These are phyloP conservation scores for Dalbergia cultrata DNA, from an alignment of 306 rosid species.

Conservation along the genomic window DNA sequence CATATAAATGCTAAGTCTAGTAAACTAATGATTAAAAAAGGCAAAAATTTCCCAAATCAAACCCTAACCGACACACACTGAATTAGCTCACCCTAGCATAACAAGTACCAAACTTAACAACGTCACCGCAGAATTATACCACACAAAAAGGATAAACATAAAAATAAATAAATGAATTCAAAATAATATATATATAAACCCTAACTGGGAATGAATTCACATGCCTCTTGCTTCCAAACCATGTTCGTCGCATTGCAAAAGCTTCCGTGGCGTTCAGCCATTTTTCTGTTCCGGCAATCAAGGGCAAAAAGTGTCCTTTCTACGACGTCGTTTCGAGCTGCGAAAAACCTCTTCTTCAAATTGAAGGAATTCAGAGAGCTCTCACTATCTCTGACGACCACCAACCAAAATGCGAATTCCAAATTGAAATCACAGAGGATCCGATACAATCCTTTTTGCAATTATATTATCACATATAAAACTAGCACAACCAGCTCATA, in stretches of 20 bases:
- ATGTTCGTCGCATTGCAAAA: constrained; percentile 51
- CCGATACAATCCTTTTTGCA: constrained; percentile 43
- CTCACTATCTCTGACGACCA: constrained; percentile 33
- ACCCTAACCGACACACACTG: constrained; percentile 48
- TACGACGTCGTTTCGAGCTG: constrained; percentile 32
- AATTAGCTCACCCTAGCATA: constrained; percentile 39
- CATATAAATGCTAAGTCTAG: not conserved
- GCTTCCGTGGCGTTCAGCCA: constrained; percentile 48
- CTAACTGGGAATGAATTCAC: constrained; percentile 53
- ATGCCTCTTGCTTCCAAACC: constrained; percentile 61
- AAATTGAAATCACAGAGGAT: constrained; percentile 49
- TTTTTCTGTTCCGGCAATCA: constrained; percentile 39
- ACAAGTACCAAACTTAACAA: constrained; percentile 19
- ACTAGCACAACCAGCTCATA: constrained; percentile 15
- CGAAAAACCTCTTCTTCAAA: constrained; percentile 32
- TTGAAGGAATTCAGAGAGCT: constrained; percentile 30
- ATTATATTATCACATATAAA: not conserved
- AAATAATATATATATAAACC: constrained; percentile 45
- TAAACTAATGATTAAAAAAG: constrained; percentile 8
- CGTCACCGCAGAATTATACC: not conserved
- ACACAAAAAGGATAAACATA: not conserved
- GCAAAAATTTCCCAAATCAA: constrained; percentile 33
- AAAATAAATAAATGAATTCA: not conserved
- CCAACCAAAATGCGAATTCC: constrained; percentile 44
- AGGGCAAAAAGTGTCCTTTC: constrained; percentile 22